phyloP scores from a whole-genome alignment of 2,329 filamentous ascomycete genomes.

The Cordyceps cicadae region DNA sequence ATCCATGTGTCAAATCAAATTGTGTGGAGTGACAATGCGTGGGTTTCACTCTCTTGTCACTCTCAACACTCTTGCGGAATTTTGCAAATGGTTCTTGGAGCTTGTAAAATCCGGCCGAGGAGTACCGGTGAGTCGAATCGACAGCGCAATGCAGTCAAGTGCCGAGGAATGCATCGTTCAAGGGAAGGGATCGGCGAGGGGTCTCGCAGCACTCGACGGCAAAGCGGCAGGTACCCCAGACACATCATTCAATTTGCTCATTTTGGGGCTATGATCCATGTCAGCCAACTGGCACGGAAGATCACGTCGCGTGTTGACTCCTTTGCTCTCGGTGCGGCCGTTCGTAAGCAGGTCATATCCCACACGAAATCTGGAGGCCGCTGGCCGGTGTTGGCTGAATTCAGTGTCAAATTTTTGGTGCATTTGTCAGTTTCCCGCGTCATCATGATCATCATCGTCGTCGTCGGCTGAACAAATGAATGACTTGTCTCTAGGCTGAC shows the following conservation, averaged over 20 bases:
- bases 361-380: background rate
- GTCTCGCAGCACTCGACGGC: background rate
- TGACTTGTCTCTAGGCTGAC: background rate
- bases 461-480: no score
- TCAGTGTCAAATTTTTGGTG: slow-evolving; percentile 3
- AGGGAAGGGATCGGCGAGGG: background rate
- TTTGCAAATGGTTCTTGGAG: background rate
- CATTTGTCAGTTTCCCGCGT: background rate
- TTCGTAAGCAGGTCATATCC: background rate
- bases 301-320: background rate
- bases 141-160: background rate
- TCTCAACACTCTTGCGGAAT: background rate
- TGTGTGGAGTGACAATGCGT: background rate
- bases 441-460: background rate
- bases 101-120: background rate
- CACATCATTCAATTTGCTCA: background rate
- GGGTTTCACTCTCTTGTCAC: background rate
- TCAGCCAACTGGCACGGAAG: background rate
- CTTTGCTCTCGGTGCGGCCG: background rate
- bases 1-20: background rate
- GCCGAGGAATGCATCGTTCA: background rate
- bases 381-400: background rate
- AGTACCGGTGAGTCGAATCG: background rate
- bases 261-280: background rate
- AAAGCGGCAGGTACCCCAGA: slow-evolving; percentile 3